These are phyloP conservation scores for Schizophyllum commune DNA, from an alignment of 1,284 basidiomycete species.

Conservation along the genomic window DNA sequence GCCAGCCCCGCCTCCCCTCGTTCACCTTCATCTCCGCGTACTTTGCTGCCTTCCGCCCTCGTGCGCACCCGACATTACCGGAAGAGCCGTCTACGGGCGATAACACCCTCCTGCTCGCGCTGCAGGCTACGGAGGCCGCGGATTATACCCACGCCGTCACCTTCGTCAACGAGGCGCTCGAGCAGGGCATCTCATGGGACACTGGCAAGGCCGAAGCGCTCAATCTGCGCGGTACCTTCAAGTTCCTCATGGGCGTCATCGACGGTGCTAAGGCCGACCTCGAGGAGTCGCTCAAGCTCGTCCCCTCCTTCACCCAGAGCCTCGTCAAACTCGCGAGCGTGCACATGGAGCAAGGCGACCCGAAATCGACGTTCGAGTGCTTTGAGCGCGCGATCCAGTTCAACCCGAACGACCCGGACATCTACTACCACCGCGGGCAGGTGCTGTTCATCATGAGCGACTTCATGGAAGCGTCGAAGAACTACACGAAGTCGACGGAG, in stretches of 20 bases:
- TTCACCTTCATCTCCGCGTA: conserved; percentile 94
- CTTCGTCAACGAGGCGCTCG: conserved; percentile 80
- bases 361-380: conserved; percentile 78
- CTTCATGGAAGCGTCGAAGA: conserved; percentile 78
- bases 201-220: conserved; percentile 79
- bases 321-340: conserved; percentile 98
- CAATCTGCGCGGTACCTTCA: conserved; percentile 95
- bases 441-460: conserved; percentile 97
- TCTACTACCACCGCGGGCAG: conserved; percentile 99
- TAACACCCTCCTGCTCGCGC: conserved; percentile 72
- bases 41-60: conserved; percentile 92
- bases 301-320: conserved; percentile 79
- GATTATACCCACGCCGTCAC: conserved; percentile 83
- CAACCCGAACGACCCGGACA: conserved; percentile 86
- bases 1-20: conserved; percentile 84
- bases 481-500: conserved; percentile 85
- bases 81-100: conserved; percentile 76
- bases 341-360: conserved; percentile 90
- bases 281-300: conserved; percentile 67
- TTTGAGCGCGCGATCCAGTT: conserved; percentile 87
- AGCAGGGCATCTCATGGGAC: conserved; percentile 80
- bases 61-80: conserved; percentile 55
- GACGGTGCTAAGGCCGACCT: conserved; percentile 83
- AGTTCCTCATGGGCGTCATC: conserved; percentile 89
- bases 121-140: conserved; percentile 80